Evolutionary conservation across 768 basidiomycete genomes (phyloP).

Genomic region (Kwoniella newhampshirensis): DNA sequence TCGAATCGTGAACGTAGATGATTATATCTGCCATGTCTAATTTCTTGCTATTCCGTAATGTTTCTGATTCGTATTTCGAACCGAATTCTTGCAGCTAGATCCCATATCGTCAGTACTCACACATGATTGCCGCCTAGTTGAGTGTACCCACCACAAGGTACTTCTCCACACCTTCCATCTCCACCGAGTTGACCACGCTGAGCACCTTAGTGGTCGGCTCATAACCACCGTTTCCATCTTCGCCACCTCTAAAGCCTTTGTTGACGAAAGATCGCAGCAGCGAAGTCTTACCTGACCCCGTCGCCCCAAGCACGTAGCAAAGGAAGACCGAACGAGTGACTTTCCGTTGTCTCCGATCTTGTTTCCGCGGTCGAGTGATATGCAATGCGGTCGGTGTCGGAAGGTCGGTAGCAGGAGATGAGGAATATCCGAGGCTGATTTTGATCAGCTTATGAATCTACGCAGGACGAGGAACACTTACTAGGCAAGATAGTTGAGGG

Average conservation of each 20-base stretch:
- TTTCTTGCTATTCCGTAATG: conserved; percentile 82
- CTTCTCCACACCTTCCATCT: conserved; percentile 90
- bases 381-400: conserved; percentile 73
- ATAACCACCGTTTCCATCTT: conserved; percentile 59
- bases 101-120: neutral
- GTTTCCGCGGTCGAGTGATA: conserved; percentile 77
- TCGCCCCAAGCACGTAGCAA: conserved; percentile 90
- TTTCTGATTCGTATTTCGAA: conserved; percentile 89
- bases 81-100: conserved; percentile 92
- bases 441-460: neutral
- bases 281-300: conserved; percentile 92
- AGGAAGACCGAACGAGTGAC: conserved; percentile 87
- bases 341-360: conserved; percentile 81
- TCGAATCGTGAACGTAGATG: conserved; percentile 93
- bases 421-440: conserved; percentile 70
- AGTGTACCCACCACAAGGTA: conserved; percentile 79
- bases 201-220: conserved; percentile 87
- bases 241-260: conserved; percentile 64
- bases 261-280: conserved; percentile 80
- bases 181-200: conserved; percentile 91
- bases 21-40: conserved; percentile 90
- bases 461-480: conserved; percentile 13
- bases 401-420: conserved; percentile 48
- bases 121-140: neutral
- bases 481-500: conserved; percentile 91